These are phyloP conservation scores for Tetraselmis chui DNA, from an alignment of 139 green algal genomes.

Conservation along the genomic window DNA sequence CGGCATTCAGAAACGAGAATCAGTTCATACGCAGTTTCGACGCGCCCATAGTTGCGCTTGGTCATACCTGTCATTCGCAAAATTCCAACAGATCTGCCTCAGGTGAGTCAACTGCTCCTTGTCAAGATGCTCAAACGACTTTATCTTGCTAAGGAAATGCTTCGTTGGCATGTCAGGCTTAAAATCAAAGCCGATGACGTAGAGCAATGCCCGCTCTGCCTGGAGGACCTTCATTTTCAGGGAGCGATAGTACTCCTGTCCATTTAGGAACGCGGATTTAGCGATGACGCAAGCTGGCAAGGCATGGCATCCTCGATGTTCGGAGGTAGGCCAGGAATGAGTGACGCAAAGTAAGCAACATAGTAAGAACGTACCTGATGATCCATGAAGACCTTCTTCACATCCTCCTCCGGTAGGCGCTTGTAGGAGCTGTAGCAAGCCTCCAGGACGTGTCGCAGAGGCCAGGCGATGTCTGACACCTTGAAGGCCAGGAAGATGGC, in stretches of 20 bases:
- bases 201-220: neutral
- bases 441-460: neutral
- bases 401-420: neutral
- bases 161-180: neutral
- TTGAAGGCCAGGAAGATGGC: neutral
- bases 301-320: no score
- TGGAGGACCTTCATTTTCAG: neutral
- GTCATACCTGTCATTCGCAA: neutral
- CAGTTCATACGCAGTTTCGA: no score
- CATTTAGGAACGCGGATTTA: no score
- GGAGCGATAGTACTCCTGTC: neutral
- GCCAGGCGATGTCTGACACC: neutral
- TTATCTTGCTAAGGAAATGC: neutral
- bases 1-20: no score
- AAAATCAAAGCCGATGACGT: neutral
- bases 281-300: no score
- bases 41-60: no score
- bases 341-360: no score
- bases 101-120: neutral
- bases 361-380: neutral
- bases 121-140: neutral
- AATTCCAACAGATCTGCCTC: neutral
- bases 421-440: neutral
- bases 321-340: no score
- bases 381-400: neutral